Percentiles rank a stretch among this genome's conserved stretches.
phyloP scores from a whole-genome alignment of 2,329 filamentous ascomycete genomes.

The Hymenoscyphus albidus region DNA sequence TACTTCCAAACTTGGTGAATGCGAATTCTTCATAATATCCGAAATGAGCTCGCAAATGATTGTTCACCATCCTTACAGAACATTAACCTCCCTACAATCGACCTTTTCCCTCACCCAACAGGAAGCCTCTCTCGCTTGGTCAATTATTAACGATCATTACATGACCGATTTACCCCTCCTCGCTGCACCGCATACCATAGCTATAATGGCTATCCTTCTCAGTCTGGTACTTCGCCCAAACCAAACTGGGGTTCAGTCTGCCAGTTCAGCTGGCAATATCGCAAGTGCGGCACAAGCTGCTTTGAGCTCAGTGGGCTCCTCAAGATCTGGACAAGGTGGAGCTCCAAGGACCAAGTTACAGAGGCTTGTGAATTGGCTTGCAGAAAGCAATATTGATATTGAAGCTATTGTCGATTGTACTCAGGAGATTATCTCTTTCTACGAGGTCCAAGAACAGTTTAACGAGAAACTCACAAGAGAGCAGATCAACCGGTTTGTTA shows the following conservation, averaged over 20 bases:
- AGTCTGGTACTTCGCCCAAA: constrained; percentile 64
- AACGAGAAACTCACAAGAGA: constrained; percentile 37
- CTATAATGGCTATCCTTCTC: constrained; percentile 65
- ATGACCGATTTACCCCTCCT: constrained; percentile 67
- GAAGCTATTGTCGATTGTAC: constrained; percentile 65
- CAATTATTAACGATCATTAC: constrained; percentile 70
- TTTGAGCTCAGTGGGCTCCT: constrained; percentile 30
- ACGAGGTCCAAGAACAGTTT: constrained; percentile 47
- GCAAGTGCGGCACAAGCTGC: constrained; percentile 34
- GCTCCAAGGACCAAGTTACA: constrained; percentile 38
- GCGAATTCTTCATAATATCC: constrained; percentile 70
- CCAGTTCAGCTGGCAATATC: constrained; percentile 37
- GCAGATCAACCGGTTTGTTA: constrained; percentile 37
- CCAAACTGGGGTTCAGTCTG: constrained; percentile 41
- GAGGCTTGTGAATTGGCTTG: constrained; percentile 63
- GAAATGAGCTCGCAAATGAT: constrained; percentile 73
- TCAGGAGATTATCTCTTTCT: constrained; percentile 69
- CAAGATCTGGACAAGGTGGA: constrained; percentile 24
- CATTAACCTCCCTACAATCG: constrained; percentile 57
- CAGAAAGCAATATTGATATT: constrained; percentile 66
- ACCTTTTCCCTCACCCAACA: constrained; percentile 59
- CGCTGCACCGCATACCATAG: constrained; percentile 65
- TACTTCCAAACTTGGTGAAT: constrained; percentile 67
- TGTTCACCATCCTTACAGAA: constrained; percentile 69
- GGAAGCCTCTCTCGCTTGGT: constrained; percentile 63